A percentile compares a stretch with the other conserved stretches of the same genome.
Evolutionary conservation across 257 asterid genomes (phyloP).

Genomic region (Solanum megistacrolobum): DNA sequence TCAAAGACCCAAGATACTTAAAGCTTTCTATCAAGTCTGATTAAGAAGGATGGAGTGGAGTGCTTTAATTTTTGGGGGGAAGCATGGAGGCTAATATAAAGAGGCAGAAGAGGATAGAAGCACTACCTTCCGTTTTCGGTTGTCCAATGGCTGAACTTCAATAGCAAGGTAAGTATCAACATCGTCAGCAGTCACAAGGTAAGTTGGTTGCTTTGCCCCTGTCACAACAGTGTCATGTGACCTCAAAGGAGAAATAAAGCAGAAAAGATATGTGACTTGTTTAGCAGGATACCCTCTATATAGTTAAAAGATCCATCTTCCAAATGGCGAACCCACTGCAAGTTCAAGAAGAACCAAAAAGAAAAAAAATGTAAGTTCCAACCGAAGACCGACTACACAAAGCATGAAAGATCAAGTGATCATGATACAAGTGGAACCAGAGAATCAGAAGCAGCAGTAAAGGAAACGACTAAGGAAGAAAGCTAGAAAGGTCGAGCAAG

Average conservation of each 20-base stretch:
- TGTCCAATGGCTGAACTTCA: conserved; percentile 95
- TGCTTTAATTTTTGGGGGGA: not conserved
- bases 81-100: not conserved
- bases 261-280: not conserved
- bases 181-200: conserved; percentile 94
- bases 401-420: conserved; percentile 9
- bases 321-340: conserved; percentile 95
- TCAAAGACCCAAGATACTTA: not conserved
- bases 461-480: not conserved
- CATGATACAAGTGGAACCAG: not conserved
- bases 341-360: conserved; percentile 16
- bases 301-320: conserved; percentile 92
- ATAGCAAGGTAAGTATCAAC: conserved; percentile 86
- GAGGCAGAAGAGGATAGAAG: not conserved
- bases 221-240: conserved; percentile 18
- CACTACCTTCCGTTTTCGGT: conserved; percentile 91
- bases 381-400: conserved; percentile 1
- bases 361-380: conserved; percentile 2
- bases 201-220: conserved; percentile 94
- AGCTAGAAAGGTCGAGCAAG: not conserved
- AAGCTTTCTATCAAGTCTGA: not conserved
- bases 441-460: not conserved
- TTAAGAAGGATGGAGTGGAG: not conserved
- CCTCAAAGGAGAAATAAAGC: conserved; percentile 6
- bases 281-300: conserved; percentile 60